Conservation (phyloP, 306 rosid species). For the Quercus alba region DNA sequence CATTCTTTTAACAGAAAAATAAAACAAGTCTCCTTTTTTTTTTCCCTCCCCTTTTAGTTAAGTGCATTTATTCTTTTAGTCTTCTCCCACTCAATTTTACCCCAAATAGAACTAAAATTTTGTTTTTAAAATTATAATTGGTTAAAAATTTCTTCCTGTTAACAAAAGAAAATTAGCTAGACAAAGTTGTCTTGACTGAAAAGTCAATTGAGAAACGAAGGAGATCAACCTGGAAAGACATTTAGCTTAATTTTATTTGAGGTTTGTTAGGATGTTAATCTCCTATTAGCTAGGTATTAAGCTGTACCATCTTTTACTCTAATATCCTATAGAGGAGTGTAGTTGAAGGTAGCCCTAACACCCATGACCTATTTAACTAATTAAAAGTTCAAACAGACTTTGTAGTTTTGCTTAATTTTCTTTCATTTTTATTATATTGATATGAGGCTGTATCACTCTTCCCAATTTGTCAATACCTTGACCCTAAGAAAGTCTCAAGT, state of each 20-base stretch:
- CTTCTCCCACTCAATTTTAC: background rate
- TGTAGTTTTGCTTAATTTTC: background rate
- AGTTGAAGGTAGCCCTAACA: background rate
- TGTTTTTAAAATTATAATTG: background rate
- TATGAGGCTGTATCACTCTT: background rate
- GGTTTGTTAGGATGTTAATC: conserved; percentile 10
- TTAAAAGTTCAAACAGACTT: conserved; percentile 5
- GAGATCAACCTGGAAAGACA: background rate
- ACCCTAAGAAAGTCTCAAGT: background rate
- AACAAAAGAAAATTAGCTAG: background rate
- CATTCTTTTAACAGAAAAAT: no score
- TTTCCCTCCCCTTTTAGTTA: background rate
- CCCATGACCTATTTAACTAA: conserved; percentile 1
- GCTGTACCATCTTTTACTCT: background rate
- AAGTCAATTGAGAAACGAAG: conserved; percentile 7
- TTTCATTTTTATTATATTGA: background rate
- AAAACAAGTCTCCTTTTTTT: background rate
- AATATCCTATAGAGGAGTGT: background rate
- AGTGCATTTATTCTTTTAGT: background rate
- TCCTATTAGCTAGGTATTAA: background rate
- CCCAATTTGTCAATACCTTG: background rate
- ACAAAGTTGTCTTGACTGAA: conserved; percentile 9
- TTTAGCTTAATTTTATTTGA: background rate
- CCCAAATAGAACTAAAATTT: background rate
- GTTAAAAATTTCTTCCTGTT: no score